Evolutionary conservation across 228 moss, liverwort and hornwort genomes (phyloP), one percentile per base, ranked within the genome.

Genomic region (Sphagnum magellanicum): DNA sequence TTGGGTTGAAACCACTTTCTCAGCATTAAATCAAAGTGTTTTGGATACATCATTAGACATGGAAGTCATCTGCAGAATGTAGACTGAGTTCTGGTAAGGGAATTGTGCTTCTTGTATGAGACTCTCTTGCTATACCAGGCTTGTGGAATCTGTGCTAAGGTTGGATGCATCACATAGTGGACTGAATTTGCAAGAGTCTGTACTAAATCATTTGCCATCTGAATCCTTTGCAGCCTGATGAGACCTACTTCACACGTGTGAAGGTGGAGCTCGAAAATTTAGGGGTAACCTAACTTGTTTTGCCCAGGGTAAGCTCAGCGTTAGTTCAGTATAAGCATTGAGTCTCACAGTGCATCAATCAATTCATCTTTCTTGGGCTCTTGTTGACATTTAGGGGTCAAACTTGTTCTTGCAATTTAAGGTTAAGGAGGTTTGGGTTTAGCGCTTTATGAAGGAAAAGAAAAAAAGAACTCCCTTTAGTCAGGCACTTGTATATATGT

Each of bases 241-340:
- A 63, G 11, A 88, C 88, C 51, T 88, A 88, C 72, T 88, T 88
- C 15, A 63, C 85, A 53, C 79, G 88, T 67, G 88, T 88, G 7
- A 84, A 84, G 72, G 81, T 74, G 17, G 88, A 88, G 70, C 85
- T 88, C 52, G 80, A 77, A 53, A 81, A 79, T 48, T 71, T 72
- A 65, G 88, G 85, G 64, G 88, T 88, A 72, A 71, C 32, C 32
- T 32, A 32, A 32, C 2, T 32, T 32, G 32, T 32, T 32, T 32
- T 32, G 32, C 32, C 2, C 32, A 32, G 32, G 1, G 32, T 3
- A 32, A 32, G 32, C 32, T 32, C 32, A 32, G 32, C 32, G 0
- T 32, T 32, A 32, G 32, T 32, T 32, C 32, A 32, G 32, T 32
- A 32, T 32, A 2, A 32, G 32, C 32, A 32, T 2, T 32, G 32